Evolutionary conservation across 805 yeast genomes (phyloP), one percentile per base, ranked within the genome.

Genomic region (Pichia heedii): DNA sequence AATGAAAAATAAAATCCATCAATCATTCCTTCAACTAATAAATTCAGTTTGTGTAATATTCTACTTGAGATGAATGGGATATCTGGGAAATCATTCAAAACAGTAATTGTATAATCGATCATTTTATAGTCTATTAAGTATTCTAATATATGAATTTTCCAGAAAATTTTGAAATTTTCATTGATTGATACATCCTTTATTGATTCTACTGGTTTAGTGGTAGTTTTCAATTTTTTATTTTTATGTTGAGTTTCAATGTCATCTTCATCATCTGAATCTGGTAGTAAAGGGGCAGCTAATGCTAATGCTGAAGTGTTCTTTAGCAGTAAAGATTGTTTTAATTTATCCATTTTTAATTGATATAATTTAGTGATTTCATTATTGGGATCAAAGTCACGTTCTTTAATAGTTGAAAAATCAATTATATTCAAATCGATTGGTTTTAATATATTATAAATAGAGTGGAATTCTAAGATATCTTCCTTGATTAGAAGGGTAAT

Each of bases 221-320:
- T n/a, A n/a, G n/a, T n/a, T 36, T 18, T 40, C 35, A 10, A 10
- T 30, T 15, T 33, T 21, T 7, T 3, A n/a, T 32, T 1, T 45
- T n/a, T 12, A 29, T 35, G 12, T 32, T 19, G 32, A 13, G 4
- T 35, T 22, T n/a, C n/a, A 19, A 13, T 40, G 15, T 46, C 49
- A 27, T 53, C 62, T n/a, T 63, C 67, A 8, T 70, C 77, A 21
- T 76, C 83, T 18, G 76, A 84, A 30, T 82, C 90, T 33, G 76
- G 79, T 4, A 71, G 68, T 33, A 89, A 66, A 0, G 96, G 95
- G 10, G 93, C 93, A 6, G 96, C 96, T 52, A 88, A 58, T 0
- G 97, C 93, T 39, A 89, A 64, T 0, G 95, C 95, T 48, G 82
- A 84, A 0, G 85, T 81, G 21, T 76, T 71, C 0, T 89, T 81